phyloP scores from a whole-genome alignment of 371 early-diverging fungal genomes.

The Syncephalastrum racemosum region DNA sequence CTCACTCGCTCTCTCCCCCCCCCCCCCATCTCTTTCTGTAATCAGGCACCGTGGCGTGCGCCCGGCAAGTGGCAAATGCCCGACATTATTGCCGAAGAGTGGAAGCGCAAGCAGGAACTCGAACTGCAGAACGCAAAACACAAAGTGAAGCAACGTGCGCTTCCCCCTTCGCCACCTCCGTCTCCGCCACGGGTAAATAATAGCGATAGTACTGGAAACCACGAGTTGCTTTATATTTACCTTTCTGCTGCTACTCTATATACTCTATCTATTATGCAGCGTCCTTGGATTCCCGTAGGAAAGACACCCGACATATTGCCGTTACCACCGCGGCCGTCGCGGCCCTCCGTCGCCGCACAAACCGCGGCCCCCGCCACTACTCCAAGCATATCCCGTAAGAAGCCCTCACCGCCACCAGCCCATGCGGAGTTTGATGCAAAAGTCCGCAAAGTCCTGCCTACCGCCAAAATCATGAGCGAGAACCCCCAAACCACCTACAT shows the following conservation, averaged over 20 bases:
- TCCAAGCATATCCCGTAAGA: too few species aligned
- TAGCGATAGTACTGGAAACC: neutral
- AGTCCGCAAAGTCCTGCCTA: conserved; percentile 45
- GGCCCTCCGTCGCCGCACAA: conserved; percentile 25
- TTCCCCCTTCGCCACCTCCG: conserved; percentile 3
- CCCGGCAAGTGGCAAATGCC: conserved; percentile 51
- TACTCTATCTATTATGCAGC: conserved; percentile 24
- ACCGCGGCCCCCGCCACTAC: conserved; percentile 1
- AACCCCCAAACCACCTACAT: conserved; percentile 41
- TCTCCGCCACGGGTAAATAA: conserved; percentile 6
- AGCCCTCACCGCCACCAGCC: conserved; percentile 10
- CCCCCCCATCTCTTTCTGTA: neutral
- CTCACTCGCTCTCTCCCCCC: too few species aligned
- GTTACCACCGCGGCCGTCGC: conserved; percentile 44
- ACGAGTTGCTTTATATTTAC: neutral
- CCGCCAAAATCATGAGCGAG: conserved; percentile 39
- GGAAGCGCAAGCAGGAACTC: conserved; percentile 17
- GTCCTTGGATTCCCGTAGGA: conserved; percentile 46
- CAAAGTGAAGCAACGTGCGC: conserved; percentile 13
- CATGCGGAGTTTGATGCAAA: conserved; percentile 48
- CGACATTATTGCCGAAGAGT: conserved; percentile 48
- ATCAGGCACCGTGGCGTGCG: conserved; percentile 46
- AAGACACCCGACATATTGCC: conserved; percentile 38
- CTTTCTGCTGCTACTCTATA: too few species aligned
- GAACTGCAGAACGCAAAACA: conserved; percentile 11